Evolutionary conservation across 2,329 filamentous ascomycete species (phyloP).

Genomic region (Fusarium hainanense): DNA sequence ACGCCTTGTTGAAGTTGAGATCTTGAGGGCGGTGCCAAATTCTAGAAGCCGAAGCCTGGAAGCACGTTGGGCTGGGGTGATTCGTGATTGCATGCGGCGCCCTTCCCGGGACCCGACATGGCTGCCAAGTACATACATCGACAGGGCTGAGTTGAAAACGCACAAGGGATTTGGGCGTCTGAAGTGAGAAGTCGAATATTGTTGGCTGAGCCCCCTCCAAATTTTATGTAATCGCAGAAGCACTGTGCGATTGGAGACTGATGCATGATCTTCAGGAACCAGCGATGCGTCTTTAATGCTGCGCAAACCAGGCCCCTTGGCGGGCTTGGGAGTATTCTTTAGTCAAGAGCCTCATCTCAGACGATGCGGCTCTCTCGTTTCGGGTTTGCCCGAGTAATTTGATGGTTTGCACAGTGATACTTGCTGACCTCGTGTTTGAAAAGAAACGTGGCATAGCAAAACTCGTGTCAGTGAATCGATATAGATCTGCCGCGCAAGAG

Average conservation of each 20-base stretch:
- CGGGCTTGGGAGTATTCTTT: slow-evolving; percentile 3
- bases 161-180: slow-evolving; percentile 19
- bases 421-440: slow-evolving; percentile 20
- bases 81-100: slow-evolving; percentile 36
- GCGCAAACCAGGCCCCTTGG: slow-evolving; percentile 14
- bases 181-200: neutral
- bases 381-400: slow-evolving; percentile 27
- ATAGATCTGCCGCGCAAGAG: slow-evolving; percentile 21
- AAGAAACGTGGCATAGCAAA: slow-evolving; percentile 10
- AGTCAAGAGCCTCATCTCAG: slow-evolving; percentile 33
- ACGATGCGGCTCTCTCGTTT: slow-evolving; percentile 33
- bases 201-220: neutral
- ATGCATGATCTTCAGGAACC: slow-evolving; percentile 42
- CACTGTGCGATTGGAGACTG: slow-evolving; percentile 23
- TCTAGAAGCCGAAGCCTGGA: slow-evolving; percentile 8
- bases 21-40: slow-evolving; percentile 4
- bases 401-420: slow-evolving; percentile 14
- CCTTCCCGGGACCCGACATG: slow-evolving; percentile 18
- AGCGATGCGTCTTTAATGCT: slow-evolving; percentile 34
- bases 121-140: slow-evolving; percentile 8
- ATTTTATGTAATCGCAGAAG: slow-evolving; percentile 34
- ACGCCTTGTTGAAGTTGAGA: neutral
- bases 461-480: slow-evolving; percentile 18
- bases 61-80: slow-evolving; percentile 37
- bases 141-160: slow-evolving; percentile 28